Percentiles rank a stretch among this genome's conserved stretches.
Conservation (phyloP, 2,329 filamentous ascomycete species). For the Ophiocordyceps unilateralis region DNA sequence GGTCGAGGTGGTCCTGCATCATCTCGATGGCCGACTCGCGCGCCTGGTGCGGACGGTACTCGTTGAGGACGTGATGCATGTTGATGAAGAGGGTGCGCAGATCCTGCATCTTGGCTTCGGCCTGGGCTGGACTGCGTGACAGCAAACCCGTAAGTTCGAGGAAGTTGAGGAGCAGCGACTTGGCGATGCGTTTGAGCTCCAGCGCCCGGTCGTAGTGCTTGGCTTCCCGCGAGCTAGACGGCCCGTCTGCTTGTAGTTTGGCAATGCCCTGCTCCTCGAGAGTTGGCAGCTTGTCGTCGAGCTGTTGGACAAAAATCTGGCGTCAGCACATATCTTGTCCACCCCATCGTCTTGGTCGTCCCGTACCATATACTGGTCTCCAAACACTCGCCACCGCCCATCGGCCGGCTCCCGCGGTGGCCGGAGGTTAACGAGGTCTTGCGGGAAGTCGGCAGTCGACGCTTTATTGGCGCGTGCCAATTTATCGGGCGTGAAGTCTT, state of each 20-base stretch:
- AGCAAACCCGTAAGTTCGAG: slow-evolving; percentile 55
- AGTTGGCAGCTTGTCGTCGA: slow-evolving; percentile 44
- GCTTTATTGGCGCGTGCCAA: slow-evolving; percentile 32
- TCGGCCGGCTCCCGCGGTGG: slow-evolving; percentile 59
- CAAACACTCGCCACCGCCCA: slow-evolving; percentile 61
- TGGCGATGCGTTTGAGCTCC: slow-evolving; percentile 61
- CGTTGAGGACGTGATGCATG: slow-evolving; percentile 82
- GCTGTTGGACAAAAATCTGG: slow-evolving; percentile 21
- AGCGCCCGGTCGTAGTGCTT: slow-evolving; percentile 46
- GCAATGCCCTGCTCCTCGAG: slow-evolving; percentile 55
- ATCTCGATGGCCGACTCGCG: slow-evolving; percentile 71
- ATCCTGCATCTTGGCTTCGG: slow-evolving; percentile 57
- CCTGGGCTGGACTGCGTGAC: slow-evolving; percentile 22
- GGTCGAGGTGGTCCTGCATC: slow-evolving; percentile 72
- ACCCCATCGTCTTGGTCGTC: neutral
- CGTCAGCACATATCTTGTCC: neutral
- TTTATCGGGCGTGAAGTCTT: slow-evolving; percentile 67
- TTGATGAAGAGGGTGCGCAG: slow-evolving; percentile 74
- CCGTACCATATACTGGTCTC: slow-evolving; percentile 41
- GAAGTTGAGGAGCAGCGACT: slow-evolving; percentile 76
- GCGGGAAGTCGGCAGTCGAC: slow-evolving; percentile 27
- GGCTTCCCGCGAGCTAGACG: slow-evolving; percentile 25
- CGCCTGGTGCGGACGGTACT: slow-evolving; percentile 86
- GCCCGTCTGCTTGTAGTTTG: slow-evolving; percentile 35
- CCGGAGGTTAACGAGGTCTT: slow-evolving; percentile 60